phyloP scores from a whole-genome alignment of 2,329 filamentous ascomycete species.

The Colletotrichum paranaense region DNA sequence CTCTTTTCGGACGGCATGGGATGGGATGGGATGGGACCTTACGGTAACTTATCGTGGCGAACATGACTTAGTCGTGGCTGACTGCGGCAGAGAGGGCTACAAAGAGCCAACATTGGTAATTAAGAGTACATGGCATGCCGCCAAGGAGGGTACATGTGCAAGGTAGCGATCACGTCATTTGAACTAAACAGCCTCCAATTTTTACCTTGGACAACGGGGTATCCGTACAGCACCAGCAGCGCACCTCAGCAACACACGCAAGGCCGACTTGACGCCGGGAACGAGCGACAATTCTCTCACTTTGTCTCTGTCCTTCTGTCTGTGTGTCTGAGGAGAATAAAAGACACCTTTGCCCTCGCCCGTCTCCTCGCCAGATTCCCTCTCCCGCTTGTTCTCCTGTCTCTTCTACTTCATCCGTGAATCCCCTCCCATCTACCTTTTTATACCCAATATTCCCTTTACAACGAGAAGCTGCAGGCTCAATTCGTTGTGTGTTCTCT shows the following conservation, averaged over 20 bases:
- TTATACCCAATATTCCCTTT: not conserved
- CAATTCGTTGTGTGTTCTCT: slow-evolving; percentile 27
- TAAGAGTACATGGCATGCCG: slow-evolving; percentile 1
- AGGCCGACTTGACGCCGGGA: slow-evolving; percentile 35
- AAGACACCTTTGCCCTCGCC: slow-evolving; percentile 30
- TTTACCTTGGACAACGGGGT: slow-evolving; percentile 31
- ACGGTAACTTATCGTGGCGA: slow-evolving; percentile 33
- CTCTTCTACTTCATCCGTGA: slow-evolving; percentile 7
- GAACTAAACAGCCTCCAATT: slow-evolving; percentile 37
- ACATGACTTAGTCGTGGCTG: slow-evolving; percentile 31
- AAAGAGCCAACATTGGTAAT: not conserved
- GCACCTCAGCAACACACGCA: not conserved
- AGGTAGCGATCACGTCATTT: slow-evolving; percentile 41
- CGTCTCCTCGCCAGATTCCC: not conserved
- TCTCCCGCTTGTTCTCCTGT: not conserved
- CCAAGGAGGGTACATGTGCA: slow-evolving; percentile 33
- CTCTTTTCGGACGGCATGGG: slow-evolving; percentile 17
- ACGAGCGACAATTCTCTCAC: slow-evolving; percentile 20
- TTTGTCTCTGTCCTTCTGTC: not conserved
- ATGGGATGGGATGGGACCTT: slow-evolving; percentile 7
- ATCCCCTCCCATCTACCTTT: not conserved
- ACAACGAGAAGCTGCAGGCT: not conserved
- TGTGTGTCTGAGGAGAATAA: slow-evolving; percentile 20
- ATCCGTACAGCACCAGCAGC: not conserved
- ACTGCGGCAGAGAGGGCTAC: not conserved